Base-by-base conservation (phyloP, 148 eudicot genomes). In the Dianthus caryophyllus region DNA sequence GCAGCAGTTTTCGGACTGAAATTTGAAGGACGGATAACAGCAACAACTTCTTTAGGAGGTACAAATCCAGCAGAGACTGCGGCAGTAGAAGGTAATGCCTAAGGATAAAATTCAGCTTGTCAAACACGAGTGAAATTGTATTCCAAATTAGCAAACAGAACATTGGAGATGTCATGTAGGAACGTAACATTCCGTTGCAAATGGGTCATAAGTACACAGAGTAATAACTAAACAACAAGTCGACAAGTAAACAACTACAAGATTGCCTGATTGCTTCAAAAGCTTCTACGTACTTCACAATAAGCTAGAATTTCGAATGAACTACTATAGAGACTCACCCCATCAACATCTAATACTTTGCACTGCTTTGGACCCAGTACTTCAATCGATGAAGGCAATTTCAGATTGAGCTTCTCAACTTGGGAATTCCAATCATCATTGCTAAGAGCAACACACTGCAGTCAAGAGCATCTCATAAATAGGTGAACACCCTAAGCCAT, bases 11-110 rank as follows among this genome's bases (percentile, higher is more conserved):
- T 64, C 56, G 80, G 55, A 77, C 26, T 49, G 49, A 68, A 87
- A 59, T 71, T 64, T 6, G 77, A 71, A 51, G 93, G 93, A 18
- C 93, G 86, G 47, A 90, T 31, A 47, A 90, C 80, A 54, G 88
- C 96, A 54, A 78, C 81, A 53, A 87, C 65, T 71, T 85, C 79
- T 69, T 68, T 77, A 1, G 87, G 93, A 61, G 83, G 77, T 53
- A 30, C 49, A 68, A 73, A 64, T 31, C 90, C 89, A 60, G 90
- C 90, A 62, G 67, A 64, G 39, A 84, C 52, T 12, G 61, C 4
- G 68, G 29, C 60, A 18, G 64, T 71, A 25, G 66, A 30, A 62
- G 87, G 93, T 43, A 82, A 77, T 26, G 71, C 81, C 96, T 90
- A 84, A 24, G 65, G 65, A 48, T 27, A 33, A 18, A 70, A 58